These are phyloP conservation scores for Candida saitoana DNA, from an alignment of 805 yeast species.

Conservation along the genomic window DNA sequence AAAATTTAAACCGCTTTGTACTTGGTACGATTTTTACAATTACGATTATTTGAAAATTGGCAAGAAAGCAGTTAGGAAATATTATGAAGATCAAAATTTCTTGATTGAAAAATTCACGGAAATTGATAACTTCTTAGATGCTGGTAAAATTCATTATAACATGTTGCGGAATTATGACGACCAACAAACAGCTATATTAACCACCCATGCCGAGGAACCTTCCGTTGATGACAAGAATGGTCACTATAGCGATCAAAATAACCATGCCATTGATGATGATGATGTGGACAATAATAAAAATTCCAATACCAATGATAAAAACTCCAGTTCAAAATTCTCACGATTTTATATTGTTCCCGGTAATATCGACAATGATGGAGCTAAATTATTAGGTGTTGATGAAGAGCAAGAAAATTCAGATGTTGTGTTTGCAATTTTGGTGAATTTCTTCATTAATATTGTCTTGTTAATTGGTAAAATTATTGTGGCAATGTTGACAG, in stretches of 20 bases:
- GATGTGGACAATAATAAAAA: not conserved
- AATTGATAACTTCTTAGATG: conserved; percentile 63
- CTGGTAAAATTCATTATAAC: conserved; percentile 58
- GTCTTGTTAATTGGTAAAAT: conserved; percentile 57
- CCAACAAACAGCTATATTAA: conserved; percentile 20
- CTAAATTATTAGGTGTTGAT: conserved; percentile 49
- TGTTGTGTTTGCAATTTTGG: conserved; percentile 57
- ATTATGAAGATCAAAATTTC: conserved; percentile 57
- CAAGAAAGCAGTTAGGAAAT: conserved; percentile 30
- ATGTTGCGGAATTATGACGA: conserved; percentile 61
- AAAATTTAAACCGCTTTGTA: conserved; percentile 21
- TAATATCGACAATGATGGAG: conserved; percentile 54
- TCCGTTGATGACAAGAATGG: not conserved
- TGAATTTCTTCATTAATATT: conserved; percentile 60
- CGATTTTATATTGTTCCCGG: conserved; percentile 52
- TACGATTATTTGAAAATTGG: conserved; percentile 16
- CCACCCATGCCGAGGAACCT: conserved; percentile 16
- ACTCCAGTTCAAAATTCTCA: conserved; percentile 18
- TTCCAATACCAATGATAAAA: conserved; percentile 2
- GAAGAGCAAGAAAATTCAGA: conserved; percentile 38
- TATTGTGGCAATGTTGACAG: conserved; percentile 57
- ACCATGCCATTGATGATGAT: conserved; percentile 7
- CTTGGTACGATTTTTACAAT: conserved; percentile 25
- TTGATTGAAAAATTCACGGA: conserved; percentile 52
- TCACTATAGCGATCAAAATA: conserved; percentile 10